Evolutionary conservation across 441 rosid species (phyloP), one percentile per base, ranked within the genome.

Genomic region (Geranium incanum): DNA sequence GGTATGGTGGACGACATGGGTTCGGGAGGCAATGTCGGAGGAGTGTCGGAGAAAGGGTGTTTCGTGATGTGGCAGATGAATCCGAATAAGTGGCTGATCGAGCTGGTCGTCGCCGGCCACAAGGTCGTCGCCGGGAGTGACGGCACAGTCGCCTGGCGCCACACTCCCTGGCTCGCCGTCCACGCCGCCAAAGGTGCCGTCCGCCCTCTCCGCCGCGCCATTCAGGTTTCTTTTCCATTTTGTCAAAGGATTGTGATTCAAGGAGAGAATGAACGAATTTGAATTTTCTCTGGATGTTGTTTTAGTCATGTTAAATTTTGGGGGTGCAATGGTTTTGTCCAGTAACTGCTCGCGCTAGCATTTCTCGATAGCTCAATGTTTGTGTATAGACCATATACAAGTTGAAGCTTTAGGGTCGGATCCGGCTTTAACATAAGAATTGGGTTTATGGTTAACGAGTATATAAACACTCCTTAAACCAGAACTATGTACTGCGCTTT

Each of bases 11-110:
- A 86, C 6, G 79, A 75, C 68, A 39, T 78, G 0, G 74, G 76
- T 8, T 69, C 79, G 1, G 80, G 79, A 39, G 79, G 71, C 57
- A 48, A 48, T 36, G 39, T 79, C 2, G 67, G 79, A 2, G 83
- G 84, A 23, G 75, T 82, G 3, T 78, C 87, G 0, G 86, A 86
- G 52, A 93, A 86, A 39, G 98, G 98, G 6, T 91, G 98, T 73
- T 93, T 93, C 18, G 98, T 93, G 8, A 91, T 91, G 89, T 93
- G 98, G 98, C 97, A 91, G 85, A 91, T 93, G 98, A 63, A 82
- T 68, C 98, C 98, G 2, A 80, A 91, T 72, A 91, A 84, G 75
- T 93, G 97, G 98, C 86, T 91, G 33, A 84, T 93, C 45, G 97
- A 93, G 77, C 85, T 93, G 0, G 97, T 88, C 8, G 81, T 88